Conservation (phyloP, 768 basidiomycete genomes). For the Erythrobasidium yunnanense region DNA sequence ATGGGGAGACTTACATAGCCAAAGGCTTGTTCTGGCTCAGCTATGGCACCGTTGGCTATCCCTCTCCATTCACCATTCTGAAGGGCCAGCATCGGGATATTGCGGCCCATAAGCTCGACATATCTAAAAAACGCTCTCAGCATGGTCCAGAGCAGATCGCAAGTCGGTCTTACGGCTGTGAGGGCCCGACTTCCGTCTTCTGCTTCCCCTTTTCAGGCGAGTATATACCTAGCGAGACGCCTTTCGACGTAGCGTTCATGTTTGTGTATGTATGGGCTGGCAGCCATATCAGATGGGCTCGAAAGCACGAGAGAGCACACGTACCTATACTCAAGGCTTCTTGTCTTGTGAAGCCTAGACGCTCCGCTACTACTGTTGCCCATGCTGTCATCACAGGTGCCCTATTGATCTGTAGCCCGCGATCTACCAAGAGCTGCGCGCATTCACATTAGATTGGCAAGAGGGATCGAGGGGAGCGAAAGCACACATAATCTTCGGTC, state of each 20-base stretch:
- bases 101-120: conserved; percentile 62
- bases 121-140: conserved; percentile 50
- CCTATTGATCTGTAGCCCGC: conserved; percentile 66
- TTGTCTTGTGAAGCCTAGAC: conserved; percentile 71
- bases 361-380: conserved; percentile 74
- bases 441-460: background rate
- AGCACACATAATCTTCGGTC: conserved; percentile 7
- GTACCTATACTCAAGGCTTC: conserved; percentile 85
- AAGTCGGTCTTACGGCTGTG: conserved; percentile 59
- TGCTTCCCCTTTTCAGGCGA: conserved; percentile 50
- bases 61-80: conserved; percentile 68
- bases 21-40: conserved; percentile 59
- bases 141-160: background rate
- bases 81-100: conserved; percentile 65
- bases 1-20: conserved; percentile 71
- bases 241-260: conserved; percentile 77
- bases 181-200: conserved; percentile 53
- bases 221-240: conserved; percentile 65
- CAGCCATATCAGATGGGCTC: background rate
- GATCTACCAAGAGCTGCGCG: conserved; percentile 51
- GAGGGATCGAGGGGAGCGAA: background rate
- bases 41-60: conserved; percentile 58
- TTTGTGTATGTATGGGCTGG: conserved; percentile 85
- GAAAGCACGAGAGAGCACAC: background rate
- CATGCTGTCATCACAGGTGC: conserved; percentile 93